These are phyloP conservation scores for Colletotrichum cuscutae DNA, from an alignment of 2,329 filamentous ascomycete genomes.

Conservation along the genomic window DNA sequence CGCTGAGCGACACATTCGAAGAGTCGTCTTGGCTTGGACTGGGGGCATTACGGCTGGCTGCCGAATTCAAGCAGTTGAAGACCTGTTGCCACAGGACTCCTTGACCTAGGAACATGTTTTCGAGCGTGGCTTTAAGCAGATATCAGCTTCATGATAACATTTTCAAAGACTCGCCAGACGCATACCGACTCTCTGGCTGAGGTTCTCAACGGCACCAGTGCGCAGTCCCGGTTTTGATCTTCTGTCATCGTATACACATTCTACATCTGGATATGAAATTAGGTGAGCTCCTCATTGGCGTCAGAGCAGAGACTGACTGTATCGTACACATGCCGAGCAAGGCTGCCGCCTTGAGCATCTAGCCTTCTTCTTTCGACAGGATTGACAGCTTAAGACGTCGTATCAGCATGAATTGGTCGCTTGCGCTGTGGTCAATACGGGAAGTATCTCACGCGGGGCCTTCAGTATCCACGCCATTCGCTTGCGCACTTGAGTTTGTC, in stretches of 20 bases:
- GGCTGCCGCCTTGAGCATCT: constrained; percentile 54
- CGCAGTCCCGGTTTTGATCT: constrained; percentile 46
- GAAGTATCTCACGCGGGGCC: constrained; percentile 4
- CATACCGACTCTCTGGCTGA: constrained; percentile 42
- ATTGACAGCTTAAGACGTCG: constrained; percentile 44
- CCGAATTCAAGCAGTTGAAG: constrained; percentile 35
- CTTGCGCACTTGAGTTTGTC: constrained; percentile 8
- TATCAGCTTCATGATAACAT: neutral
- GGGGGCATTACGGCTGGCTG: neutral
- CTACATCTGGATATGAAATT: constrained; percentile 27
- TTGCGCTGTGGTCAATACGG: too few relatives aligned
- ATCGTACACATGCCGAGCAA: constrained; percentile 52
- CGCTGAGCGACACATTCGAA: constrained; percentile 32
- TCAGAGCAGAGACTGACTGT: constrained; percentile 37
- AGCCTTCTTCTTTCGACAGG: constrained; percentile 56
- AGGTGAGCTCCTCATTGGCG: neutral
- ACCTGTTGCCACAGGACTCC: constrained; percentile 49
- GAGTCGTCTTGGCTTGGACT: neutral
- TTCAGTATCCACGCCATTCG: constrained; percentile 1
- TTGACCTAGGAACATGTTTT: constrained; percentile 52
- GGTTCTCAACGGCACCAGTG: constrained; percentile 46
- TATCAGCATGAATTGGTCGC: neutral
- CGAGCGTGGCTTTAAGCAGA: constrained; percentile 38
- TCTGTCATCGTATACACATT: constrained; percentile 48
- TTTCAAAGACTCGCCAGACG: neutral